These are phyloP conservation scores for Graphium sp. DNA, from an alignment of 2,329 filamentous ascomycete genomes.

Conservation along the genomic window DNA sequence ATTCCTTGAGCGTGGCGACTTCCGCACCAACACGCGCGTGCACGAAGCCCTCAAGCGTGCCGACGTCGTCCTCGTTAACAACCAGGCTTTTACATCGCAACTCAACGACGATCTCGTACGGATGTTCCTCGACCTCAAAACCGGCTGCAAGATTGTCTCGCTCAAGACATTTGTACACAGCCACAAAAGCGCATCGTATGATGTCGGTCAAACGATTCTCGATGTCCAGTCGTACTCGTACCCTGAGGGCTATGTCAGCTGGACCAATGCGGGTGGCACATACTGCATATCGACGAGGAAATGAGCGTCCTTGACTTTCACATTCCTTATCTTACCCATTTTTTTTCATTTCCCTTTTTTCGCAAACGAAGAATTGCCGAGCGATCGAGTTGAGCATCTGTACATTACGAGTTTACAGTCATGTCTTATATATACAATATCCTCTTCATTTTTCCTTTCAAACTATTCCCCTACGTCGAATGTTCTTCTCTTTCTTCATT, in stretches of 20 bases:
- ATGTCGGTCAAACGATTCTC: conserved; percentile 68
- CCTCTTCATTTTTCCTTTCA: too few relatives aligned
- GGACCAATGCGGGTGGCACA: conserved; percentile 68
- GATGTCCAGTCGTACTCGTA: conserved; percentile 50
- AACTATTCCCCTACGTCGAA: too few relatives aligned
- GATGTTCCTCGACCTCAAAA: conserved; percentile 86
- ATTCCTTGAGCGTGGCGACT: conserved; percentile 70
- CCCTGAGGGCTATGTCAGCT: conserved; percentile 67
- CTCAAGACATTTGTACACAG: conserved; percentile 81
- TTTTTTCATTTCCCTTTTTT: neutral
- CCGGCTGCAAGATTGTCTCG: conserved; percentile 78
- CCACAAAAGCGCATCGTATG: conserved; percentile 62
- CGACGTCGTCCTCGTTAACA: conserved; percentile 95
- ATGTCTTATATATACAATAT: too few relatives aligned
- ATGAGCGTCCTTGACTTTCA: conserved; percentile 9
- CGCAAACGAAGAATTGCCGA: too few relatives aligned
- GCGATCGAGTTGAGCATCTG: too few relatives aligned
- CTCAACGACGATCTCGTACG: conserved; percentile 74
- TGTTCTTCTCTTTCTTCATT: conserved; percentile 1
- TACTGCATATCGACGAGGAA: conserved; percentile 85
- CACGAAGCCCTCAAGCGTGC: conserved; percentile 61
- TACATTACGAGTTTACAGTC: too few relatives aligned
- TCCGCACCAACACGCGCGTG: conserved; percentile 57
- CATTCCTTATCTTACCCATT: conserved; percentile 2
- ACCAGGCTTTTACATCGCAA: conserved; percentile 82